Evolutionary conservation across 2,329 filamentous ascomycete genomes (phyloP).

Genomic region (Sporothrix euskadiensis): DNA sequence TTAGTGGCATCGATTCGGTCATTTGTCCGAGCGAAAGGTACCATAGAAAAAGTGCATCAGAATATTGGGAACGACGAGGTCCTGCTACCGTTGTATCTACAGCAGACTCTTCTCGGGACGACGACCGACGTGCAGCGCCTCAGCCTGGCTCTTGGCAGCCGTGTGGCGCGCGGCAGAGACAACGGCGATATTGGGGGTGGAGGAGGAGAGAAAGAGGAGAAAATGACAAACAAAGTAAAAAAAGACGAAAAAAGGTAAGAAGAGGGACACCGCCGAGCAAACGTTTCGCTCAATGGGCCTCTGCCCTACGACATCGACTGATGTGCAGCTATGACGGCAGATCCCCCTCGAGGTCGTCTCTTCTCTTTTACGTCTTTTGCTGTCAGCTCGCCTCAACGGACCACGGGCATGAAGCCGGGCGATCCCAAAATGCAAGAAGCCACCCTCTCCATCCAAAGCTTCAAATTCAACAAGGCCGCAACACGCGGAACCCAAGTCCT

Average conservation of each 20-base stretch:
- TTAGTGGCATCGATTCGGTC: background rate
- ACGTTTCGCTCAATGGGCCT: background rate
- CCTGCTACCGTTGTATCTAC: constrained; percentile 3
- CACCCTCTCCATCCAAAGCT: background rate
- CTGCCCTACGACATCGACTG: constrained; percentile 8
- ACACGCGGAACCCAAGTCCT: background rate
- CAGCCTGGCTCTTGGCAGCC: constrained; percentile 1
- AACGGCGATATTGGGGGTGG: constrained; percentile 1
- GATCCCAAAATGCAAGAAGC: background rate
- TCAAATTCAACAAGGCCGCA: background rate
- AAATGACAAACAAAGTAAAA: too few relatives aligned
- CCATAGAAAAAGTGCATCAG: background rate
- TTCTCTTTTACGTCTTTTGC: background rate
- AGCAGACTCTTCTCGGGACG: background rate
- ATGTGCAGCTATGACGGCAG: constrained; percentile 4
- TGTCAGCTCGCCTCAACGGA: background rate
- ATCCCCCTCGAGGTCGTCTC: background rate
- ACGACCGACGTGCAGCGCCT: constrained; percentile 10
- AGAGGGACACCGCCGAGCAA: background rate
- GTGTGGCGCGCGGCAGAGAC: constrained; percentile 8
- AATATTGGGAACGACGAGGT: background rate
- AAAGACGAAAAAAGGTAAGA: too few relatives aligned
- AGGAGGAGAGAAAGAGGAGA: background rate
- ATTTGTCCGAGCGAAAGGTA: background rate
- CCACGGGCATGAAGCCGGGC: background rate